These are phyloP conservation scores for Xylaria palmicola DNA, from an alignment of 495 filamentous ascomycete genomes.

Conservation along the genomic window DNA sequence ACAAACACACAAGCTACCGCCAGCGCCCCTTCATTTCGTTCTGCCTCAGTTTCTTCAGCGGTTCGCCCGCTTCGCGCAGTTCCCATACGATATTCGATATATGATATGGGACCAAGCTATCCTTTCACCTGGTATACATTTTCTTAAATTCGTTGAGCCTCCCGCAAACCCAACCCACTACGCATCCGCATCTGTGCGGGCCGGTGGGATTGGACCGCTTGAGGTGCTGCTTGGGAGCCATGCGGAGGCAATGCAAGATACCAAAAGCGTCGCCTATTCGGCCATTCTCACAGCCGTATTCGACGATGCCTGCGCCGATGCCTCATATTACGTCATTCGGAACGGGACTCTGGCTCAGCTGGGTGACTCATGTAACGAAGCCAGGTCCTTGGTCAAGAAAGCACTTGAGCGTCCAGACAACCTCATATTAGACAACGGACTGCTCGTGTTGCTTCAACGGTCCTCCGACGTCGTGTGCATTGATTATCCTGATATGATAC, in stretches of 20 bases:
- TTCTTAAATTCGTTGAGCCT: conserved; percentile 27
- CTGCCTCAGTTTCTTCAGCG: conserved; percentile 16
- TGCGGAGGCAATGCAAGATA: not conserved
- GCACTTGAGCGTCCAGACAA: conserved; percentile 22
- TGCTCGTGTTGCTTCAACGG: conserved; percentile 23
- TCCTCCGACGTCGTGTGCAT: conserved; percentile 32
- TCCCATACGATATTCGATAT: conserved; percentile 30
- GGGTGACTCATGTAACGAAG: conserved; percentile 23
- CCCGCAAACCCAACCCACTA: not conserved
- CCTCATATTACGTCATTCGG: conserved; percentile 27
- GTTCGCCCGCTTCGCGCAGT: conserved; percentile 21
- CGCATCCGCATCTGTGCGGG: not conserved
- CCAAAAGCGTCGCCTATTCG: conserved; percentile 14
- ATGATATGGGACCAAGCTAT: conserved; percentile 29
- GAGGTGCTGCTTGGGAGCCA: not conserved
- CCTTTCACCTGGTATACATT: conserved; percentile 31
- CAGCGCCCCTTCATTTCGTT: conserved; percentile 11
- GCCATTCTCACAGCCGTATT: conserved; percentile 23
- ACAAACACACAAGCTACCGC: not conserved
- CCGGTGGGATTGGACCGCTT: conserved; percentile 4
- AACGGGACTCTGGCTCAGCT: conserved; percentile 25
- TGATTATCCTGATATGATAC: conserved; percentile 24
- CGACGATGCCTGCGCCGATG: conserved; percentile 21
- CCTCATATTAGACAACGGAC: conserved; percentile 23
- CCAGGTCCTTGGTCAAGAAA: conserved; percentile 16